Conservation (phyloP, 208 protist species). For the Novymonas esmeraldas region DNA sequence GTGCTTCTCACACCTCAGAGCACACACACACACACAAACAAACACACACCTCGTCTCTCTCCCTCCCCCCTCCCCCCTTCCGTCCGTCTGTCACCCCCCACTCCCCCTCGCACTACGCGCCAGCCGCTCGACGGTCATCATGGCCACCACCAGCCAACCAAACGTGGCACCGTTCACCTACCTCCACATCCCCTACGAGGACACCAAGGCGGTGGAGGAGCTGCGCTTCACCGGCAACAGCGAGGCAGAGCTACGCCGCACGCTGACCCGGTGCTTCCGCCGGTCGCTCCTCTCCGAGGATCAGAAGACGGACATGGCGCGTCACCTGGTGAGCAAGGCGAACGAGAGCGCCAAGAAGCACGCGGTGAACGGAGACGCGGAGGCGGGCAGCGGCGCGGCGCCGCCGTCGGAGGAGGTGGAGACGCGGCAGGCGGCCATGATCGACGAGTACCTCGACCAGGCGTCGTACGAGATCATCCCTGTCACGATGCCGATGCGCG, state of each 20-base stretch:
- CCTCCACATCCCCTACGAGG: constrained; percentile 70
- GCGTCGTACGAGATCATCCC: constrained; percentile 88
- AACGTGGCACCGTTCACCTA: constrained; percentile 72
- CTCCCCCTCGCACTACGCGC: not conserved
- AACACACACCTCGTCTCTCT: not conserved
- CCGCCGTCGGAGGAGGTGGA: constrained; percentile 9
- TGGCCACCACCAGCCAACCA: constrained; percentile 32
- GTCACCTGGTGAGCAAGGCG: constrained; percentile 55
- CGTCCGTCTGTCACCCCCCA: not conserved
- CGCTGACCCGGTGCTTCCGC: constrained; percentile 73
- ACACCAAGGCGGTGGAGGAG: constrained; percentile 39
- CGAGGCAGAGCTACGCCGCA: constrained; percentile 68
- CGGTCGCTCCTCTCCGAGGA: constrained; percentile 66
- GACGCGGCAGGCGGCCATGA: constrained; percentile 63
- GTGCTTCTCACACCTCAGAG: not conserved
- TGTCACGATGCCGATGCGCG: constrained; percentile 76
- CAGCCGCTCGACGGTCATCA: no score
- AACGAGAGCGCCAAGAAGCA: constrained; percentile 33
- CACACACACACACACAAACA: not conserved
- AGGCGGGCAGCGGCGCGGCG: constrained; percentile 1
- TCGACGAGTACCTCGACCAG: constrained; percentile 74
- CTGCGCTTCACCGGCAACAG: constrained; percentile 54
- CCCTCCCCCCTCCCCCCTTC: not conserved
- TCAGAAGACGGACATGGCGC: constrained; percentile 69
- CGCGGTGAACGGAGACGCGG: constrained; percentile 4